Evolutionary conservation across 2,329 filamentous ascomycete species (phyloP), one percentile per base, ranked within the genome.

Genomic region (Cladosporium halotolerans): DNA sequence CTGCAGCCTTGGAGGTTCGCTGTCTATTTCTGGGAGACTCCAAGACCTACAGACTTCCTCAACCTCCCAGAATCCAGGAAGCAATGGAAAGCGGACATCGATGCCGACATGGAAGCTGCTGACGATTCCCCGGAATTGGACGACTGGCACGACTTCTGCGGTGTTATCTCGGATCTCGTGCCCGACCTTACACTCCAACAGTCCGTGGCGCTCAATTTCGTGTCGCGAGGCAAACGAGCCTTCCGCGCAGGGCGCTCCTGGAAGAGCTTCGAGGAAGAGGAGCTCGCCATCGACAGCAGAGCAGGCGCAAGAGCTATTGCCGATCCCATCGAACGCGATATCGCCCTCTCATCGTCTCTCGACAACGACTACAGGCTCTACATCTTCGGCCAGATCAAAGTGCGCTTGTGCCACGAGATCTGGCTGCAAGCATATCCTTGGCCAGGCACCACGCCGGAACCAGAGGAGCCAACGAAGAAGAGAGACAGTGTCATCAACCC

Each of bases 141-240:
- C 38, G 53, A 61, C 19, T 63, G 61, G 60, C 33, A 55, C 23
- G 53, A 44, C 11, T 60, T 60, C 46, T 51, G 45, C 10, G 55
- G 57, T 42, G 45, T 47, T 6, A 45, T 34, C 11, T 9, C 34
- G 13, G 34, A 47, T 10, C 33, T 38, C 11, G 40, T 54, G 4
- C 33, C 33, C n/a, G 31, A 41, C 42, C 13, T 54, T 2, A 14
- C 10, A 10, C 39, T 54, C 2, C 34, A 45, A 10, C 39, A 16
- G 18, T 48, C 40, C 3, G 58, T 60, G 31, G 62, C 58, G 5
- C 48, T 52, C 2, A 55, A 46, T 1, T 63, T 63, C 45, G 54
- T 58, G 7, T 46, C 45, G 4, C 57, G 61, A 28, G 61, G 60
- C 8, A 64, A 62, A 46, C 50, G 55, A 10, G 61, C 61, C 4